Conservation (phyloP, 78 protist genomes). For the slime mould (Dictyostelium discoideum) region dicty_2.7 NC_007088.5:3346501-3347000, state of each 20-base stretch:
- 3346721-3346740: constrained; percentile 49
- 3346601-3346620: background rate
- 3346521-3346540: constrained; percentile 40
- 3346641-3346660: no score
- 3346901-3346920: constrained; percentile 63
- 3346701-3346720: constrained; percentile 72
- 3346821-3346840: constrained; percentile 75
- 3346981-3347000: constrained; percentile 71
- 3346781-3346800: constrained; percentile 49
- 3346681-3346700: constrained; percentile 73
- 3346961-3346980: constrained; percentile 73
- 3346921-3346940: constrained; percentile 79
- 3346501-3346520: constrained; percentile 78
- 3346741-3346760: constrained; percentile 59
- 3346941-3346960: constrained; percentile 67
- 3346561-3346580: constrained; percentile 43
- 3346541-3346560: constrained; percentile 68
- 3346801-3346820: constrained; percentile 66
- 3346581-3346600: background rate
- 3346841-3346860: constrained; percentile 79
- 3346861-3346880: constrained; percentile 68
- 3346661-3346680: constrained; percentile 28
- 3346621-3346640: background rate
- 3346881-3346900: constrained; percentile 78
- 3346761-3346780: constrained; percentile 69